A percentile compares a stretch with the other conserved stretches of the same genome.
phyloP scores from a whole-genome alignment of 1,139 yeast species.

The Hyphopichia wangnamkhiaoensis region DNA sequence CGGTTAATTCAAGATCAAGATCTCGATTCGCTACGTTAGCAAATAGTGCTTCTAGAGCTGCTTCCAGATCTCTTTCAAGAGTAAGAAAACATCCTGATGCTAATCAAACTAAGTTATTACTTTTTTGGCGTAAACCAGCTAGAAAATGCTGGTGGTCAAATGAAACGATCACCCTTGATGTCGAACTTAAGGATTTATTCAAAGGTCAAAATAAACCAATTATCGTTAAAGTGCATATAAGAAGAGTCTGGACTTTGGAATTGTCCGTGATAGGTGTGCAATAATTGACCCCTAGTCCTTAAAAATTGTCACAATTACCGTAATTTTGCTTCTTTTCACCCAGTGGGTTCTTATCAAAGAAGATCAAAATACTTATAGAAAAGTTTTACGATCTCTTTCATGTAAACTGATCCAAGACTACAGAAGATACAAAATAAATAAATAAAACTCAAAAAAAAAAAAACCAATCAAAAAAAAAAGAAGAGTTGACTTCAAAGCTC shows the following conservation, averaged over 20 bases:
- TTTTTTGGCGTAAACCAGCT: conserved; percentile 98
- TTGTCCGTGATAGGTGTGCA: conserved; percentile 62
- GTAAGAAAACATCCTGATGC: conserved; percentile 34
- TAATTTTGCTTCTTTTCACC: neutral
- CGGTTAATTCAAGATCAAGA: conserved; percentile 44
- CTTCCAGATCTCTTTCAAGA: conserved; percentile 56
- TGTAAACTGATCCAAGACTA: no score
- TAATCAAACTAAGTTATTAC: conserved; percentile 67
- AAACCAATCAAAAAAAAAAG: no score
- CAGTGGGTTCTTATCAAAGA: neutral
- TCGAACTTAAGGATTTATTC: conserved; percentile 22
- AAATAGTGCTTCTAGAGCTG: conserved; percentile 46
- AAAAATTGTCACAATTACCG: neutral
- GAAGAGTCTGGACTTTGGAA: conserved; percentile 87
- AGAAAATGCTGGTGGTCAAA: conserved; percentile 99
- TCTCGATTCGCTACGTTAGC: conserved; percentile 46
- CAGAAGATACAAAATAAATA: no score
- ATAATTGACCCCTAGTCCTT: conserved; percentile 14
- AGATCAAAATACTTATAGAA: no score
- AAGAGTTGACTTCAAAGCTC: no score
- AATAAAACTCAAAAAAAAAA: no score
- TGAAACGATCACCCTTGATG: conserved; percentile 52
- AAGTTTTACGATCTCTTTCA: no score
- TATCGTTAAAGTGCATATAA: conserved; percentile 59
- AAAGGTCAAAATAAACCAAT: conserved; percentile 19